Evolutionary conservation across 1,284 basidiomycete genomes (phyloP).

Genomic region (Puccinia hordei): DNA sequence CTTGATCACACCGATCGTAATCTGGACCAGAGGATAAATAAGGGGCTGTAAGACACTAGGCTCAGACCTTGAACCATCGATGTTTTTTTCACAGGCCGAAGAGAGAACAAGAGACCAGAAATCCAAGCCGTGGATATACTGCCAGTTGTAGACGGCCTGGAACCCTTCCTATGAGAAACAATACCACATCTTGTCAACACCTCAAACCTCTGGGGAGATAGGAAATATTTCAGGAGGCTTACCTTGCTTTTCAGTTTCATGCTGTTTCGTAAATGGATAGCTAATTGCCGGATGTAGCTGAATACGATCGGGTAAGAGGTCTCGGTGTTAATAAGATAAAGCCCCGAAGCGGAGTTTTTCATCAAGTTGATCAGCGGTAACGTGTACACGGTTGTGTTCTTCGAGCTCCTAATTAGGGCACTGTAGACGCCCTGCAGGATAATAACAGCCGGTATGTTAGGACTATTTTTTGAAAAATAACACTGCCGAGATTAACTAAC

Average conservation of each 20-base stretch:
- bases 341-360: conserved; percentile 94
- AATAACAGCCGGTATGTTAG: not conserved
- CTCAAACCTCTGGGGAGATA: conserved; percentile 48
- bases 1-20: conserved; percentile 87
- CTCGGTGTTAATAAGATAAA: conserved; percentile 77
- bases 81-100: conserved; percentile 70
- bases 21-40: conserved; percentile 93
- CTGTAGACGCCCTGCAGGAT: conserved; percentile 74
- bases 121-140: conserved; percentile 91
- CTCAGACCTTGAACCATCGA: conserved; percentile 61
- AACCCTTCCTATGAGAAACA: conserved; percentile 71
- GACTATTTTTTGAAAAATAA: not conserved
- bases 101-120: conserved; percentile 93
- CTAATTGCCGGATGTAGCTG: conserved; percentile 92
- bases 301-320: conserved; percentile 90
- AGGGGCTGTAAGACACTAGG: conserved; percentile 81
- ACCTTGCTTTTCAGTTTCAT: conserved; percentile 86
- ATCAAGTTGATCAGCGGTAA: conserved; percentile 92
- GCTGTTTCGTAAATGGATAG: conserved; percentile 85
- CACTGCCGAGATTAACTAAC: conserved; percentile 62
- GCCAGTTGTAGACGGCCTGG: conserved; percentile 96
- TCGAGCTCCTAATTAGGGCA: conserved; percentile 76
- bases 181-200: not conserved
- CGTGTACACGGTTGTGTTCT: conserved; percentile 80
- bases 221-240: conserved; percentile 47